A percentile compares a stretch with the other conserved stretches of the same genome.
These are phyloP conservation scores for Lagenaria siceraria DNA, from an alignment of 306 rosid species.

Conservation along the genomic window DNA sequence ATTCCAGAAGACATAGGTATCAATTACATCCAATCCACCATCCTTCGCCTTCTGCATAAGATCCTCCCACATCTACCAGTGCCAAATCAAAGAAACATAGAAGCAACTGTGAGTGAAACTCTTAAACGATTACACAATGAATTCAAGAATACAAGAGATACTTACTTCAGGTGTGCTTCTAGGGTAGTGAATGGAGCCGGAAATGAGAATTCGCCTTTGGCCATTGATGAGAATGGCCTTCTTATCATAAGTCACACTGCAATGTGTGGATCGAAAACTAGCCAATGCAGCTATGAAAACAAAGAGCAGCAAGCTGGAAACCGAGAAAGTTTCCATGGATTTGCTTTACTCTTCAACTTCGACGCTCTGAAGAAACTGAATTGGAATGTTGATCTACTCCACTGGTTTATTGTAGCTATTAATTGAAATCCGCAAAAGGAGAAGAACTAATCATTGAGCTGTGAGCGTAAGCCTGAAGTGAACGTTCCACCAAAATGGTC, in stretches of 20 bases:
- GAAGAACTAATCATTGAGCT: background rate
- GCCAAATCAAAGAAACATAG: slow-evolving; percentile 21
- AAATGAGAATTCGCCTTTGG: slow-evolving; percentile 65
- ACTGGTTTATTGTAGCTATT: background rate
- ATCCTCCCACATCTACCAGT: slow-evolving; percentile 93
- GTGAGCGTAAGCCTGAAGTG: slow-evolving; percentile 9
- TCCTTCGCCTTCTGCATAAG: slow-evolving; percentile 79
- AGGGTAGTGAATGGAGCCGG: slow-evolving; percentile 97
- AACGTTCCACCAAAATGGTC: background rate
- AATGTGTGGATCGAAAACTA: slow-evolving; percentile 31
- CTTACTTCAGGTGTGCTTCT: slow-evolving; percentile 83
- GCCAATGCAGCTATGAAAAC: slow-evolving; percentile 25
- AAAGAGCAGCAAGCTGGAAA: slow-evolving; percentile 33
- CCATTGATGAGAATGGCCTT: slow-evolving; percentile 83
- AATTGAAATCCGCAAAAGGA: background rate
- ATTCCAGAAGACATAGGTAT: slow-evolving; percentile 93
- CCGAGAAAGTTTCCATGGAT: slow-evolving; percentile 42
- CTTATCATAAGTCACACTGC: slow-evolving; percentile 62
- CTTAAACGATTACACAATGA: background rate
- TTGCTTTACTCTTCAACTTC: background rate
- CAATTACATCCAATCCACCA: slow-evolving; percentile 85
- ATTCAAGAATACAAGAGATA: background rate
- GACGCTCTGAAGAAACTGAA: background rate
- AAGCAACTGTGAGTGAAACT: background rate
- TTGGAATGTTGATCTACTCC: background rate